These are phyloP conservation scores for Tuber borchii DNA, from an alignment of 495 filamentous ascomycete genomes.

Conservation along the genomic window DNA sequence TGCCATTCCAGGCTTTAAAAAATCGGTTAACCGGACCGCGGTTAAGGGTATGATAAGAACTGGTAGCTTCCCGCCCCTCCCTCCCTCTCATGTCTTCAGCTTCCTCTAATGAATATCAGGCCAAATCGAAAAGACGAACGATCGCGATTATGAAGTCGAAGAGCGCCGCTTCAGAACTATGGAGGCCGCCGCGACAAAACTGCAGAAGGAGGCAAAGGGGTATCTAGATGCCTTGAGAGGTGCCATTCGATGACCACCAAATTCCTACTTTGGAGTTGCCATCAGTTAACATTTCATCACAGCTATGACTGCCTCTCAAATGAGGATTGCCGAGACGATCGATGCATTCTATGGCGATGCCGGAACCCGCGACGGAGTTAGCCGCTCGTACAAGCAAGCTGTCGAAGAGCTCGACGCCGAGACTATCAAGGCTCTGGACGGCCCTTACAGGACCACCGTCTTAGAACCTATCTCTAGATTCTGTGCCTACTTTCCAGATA, in stretches of 20 bases:
- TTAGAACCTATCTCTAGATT: slow-evolving; percentile 91
- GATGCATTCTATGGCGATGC: slow-evolving; percentile 98
- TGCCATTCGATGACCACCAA: slow-evolving; percentile 41
- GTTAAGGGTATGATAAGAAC: slow-evolving; percentile 99
- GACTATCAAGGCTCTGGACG: slow-evolving; percentile 95
- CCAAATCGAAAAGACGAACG: slow-evolving; percentile 95
- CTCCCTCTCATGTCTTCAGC: slow-evolving; percentile 1
- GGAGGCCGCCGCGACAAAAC: slow-evolving; percentile 81
- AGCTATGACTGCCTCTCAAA: slow-evolving; percentile 99
- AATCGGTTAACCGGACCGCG: slow-evolving; percentile 95
- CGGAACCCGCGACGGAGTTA: slow-evolving; percentile 87
- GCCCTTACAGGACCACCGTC: slow-evolving; percentile 91
- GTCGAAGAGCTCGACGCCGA: slow-evolving; percentile 96
- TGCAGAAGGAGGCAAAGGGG: slow-evolving; percentile 96
- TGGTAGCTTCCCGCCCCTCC: slow-evolving; percentile 48
- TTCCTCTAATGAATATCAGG: slow-evolving; percentile 47
- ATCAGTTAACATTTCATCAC: neutral
- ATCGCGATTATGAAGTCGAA: slow-evolving; percentile 97
- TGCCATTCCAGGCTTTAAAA: slow-evolving; percentile 74
- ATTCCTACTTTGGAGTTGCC: neutral
- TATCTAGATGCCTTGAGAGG: slow-evolving; percentile 92
- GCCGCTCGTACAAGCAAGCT: slow-evolving; percentile 92
- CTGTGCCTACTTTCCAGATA: slow-evolving; percentile 97
- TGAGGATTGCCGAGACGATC: slow-evolving; percentile 98
- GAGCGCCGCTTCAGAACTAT: slow-evolving; percentile 93